phyloP scores from a whole-genome alignment of 2,329 filamentous ascomycete species.

The Purpureocillium takamizusanense region DNA sequence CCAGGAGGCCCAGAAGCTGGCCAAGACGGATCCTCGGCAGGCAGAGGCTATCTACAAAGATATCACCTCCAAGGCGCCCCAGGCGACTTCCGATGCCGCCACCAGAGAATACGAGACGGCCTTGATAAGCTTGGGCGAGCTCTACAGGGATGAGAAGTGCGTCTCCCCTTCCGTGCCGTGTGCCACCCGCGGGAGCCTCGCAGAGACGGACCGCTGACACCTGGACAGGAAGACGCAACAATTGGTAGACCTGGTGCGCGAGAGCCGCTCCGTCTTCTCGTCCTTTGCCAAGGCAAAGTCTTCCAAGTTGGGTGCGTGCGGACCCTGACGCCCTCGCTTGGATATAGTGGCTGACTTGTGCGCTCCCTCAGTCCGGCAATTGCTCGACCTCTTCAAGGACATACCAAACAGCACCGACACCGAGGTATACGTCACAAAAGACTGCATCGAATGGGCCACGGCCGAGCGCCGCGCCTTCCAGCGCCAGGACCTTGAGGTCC shows the following conservation, averaged over 20 bases:
- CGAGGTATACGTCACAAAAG: slow-evolving; percentile 92
- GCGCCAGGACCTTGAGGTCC: slow-evolving; percentile 94
- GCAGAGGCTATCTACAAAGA: slow-evolving; percentile 85
- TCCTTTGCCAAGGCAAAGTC: slow-evolving; percentile 99
- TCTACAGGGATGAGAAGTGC: slow-evolving; percentile 83
- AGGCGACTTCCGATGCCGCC: slow-evolving; percentile 72
- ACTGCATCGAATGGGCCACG: slow-evolving; percentile 98
- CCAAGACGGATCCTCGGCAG: slow-evolving; percentile 71
- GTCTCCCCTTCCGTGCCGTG: slow-evolving; percentile 22
- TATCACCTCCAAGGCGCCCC: slow-evolving; percentile 76
- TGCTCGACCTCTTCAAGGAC: slow-evolving; percentile 88
- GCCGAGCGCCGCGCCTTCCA: slow-evolving; percentile 92
- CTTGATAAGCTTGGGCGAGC: slow-evolving; percentile 78
- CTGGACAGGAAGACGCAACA: slow-evolving; percentile 62
- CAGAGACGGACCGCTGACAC: too few relatives aligned
- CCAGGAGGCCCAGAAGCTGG: slow-evolving; percentile 79
- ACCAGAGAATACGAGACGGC: slow-evolving; percentile 88
- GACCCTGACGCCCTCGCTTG: neutral
- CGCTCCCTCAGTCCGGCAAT: slow-evolving; percentile 68
- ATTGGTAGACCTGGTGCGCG: slow-evolving; percentile 81
- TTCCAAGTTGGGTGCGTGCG: slow-evolving; percentile 76
- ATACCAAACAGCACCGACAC: slow-evolving; percentile 93
- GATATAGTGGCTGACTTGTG: neutral
- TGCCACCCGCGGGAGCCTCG: too few relatives aligned
- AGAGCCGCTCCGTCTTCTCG: slow-evolving; percentile 83